Evolutionary conservation across 2,329 filamentous ascomycete genomes (phyloP).

Genomic region (Hirsutella rhossiliensis): DNA sequence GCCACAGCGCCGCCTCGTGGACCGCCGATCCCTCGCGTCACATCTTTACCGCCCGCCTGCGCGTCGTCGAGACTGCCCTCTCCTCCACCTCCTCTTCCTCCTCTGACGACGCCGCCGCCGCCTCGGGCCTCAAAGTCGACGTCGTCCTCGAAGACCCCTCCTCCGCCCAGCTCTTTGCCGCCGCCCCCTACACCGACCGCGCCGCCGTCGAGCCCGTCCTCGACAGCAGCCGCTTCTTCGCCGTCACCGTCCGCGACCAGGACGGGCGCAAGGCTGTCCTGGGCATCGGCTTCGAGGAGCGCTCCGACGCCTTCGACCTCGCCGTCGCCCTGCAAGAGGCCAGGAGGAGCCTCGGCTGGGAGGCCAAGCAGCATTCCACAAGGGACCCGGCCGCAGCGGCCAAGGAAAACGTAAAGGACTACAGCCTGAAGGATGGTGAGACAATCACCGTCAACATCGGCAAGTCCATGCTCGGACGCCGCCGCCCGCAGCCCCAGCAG

Average conservation of each 20-base stretch:
- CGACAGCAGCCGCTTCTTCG: conserved; percentile 77
- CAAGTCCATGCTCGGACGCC: conserved; percentile 37
- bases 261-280: conserved; percentile 65
- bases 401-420: conserved; percentile 44
- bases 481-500: conserved; percentile 24
- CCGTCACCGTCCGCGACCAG: conserved; percentile 65
- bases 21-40: conserved; percentile 57
- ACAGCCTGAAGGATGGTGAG: conserved; percentile 79
- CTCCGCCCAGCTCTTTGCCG: conserved; percentile 68
- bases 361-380: conserved; percentile 18
- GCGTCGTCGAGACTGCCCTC: conserved; percentile 55
- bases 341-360: conserved; percentile 54
- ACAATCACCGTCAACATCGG: conserved; percentile 74
- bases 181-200: conserved; percentile 60
- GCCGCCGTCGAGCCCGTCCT: conserved; percentile 63
- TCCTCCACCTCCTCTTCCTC: conserved; percentile 3
- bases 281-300: conserved; percentile 79
- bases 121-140: conserved; percentile 59
- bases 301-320: conserved; percentile 79
- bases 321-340: conserved; percentile 69
- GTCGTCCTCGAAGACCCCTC: conserved; percentile 67
- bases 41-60: conserved; percentile 77
- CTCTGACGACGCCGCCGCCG: conserved; percentile 10
- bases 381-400: conserved; percentile 16
- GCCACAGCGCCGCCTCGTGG: conserved; percentile 69